phyloP scores from a whole-genome alignment of 768 basidiomycete species.

The Podaxis sp. region DNA sequence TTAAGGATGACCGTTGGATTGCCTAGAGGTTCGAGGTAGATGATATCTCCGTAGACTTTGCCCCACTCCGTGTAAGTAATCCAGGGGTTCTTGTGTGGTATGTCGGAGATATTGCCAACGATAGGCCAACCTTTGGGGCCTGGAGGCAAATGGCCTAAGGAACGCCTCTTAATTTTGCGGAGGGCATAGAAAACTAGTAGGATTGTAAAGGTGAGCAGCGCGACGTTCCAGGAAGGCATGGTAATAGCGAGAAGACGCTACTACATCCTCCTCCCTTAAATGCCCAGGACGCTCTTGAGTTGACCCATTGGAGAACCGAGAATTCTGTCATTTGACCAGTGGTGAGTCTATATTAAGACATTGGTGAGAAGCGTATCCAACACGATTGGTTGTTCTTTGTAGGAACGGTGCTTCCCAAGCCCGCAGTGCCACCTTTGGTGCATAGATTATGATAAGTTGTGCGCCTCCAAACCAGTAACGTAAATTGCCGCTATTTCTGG shows the following conservation, averaged over 20 bases:
- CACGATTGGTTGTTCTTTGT: too few relatives aligned
- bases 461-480: too few relatives aligned
- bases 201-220: neutral
- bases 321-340: too few relatives aligned
- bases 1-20: conserved; percentile 39
- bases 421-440: too few relatives aligned
- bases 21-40: conserved; percentile 37
- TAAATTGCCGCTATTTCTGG: too few relatives aligned
- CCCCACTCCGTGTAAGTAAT: conserved; percentile 32
- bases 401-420: too few relatives aligned
- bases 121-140: conserved; percentile 34
- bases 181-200: neutral
- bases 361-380: too few relatives aligned
- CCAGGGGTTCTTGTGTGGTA: conserved; percentile 30
- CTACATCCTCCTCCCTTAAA: neutral
- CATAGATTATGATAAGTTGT: too few relatives aligned
- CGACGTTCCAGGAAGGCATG: neutral
- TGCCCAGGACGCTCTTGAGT: neutral
- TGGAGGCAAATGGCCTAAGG: conserved; percentile 26
- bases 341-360: too few relatives aligned
- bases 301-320: neutral
- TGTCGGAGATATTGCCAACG: conserved; percentile 31
- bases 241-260: too few relatives aligned
- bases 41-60: conserved; percentile 26
- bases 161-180: neutral